Percentiles rank a stretch among this genome's conserved stretches.
Evolutionary conservation across 2,329 filamentous ascomycete species (phyloP).

Genomic region (Didymellaceae sp.): DNA sequence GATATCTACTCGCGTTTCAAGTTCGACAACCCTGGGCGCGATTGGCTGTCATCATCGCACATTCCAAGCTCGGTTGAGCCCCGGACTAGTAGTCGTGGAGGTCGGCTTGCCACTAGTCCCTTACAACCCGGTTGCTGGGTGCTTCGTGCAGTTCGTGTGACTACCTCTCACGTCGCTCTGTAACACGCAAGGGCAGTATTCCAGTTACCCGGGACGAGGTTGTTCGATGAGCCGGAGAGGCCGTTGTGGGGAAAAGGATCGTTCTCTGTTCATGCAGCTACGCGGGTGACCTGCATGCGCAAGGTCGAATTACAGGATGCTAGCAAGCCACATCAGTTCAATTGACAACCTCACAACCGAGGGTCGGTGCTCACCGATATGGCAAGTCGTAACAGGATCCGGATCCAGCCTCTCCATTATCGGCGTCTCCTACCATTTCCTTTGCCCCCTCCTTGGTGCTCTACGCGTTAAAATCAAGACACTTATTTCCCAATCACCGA

Average conservation of each 20-base stretch:
- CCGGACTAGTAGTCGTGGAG: slow-evolving; percentile 28
- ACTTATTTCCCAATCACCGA: slow-evolving; percentile 30
- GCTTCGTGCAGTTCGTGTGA: slow-evolving; percentile 31
- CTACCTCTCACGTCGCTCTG: slow-evolving; percentile 28
- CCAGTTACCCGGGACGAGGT: slow-evolving; percentile 35
- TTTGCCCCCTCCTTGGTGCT: slow-evolving; percentile 10
- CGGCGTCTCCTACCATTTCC: slow-evolving; percentile 12
- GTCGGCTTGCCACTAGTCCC: slow-evolving; percentile 32
- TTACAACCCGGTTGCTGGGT: slow-evolving; percentile 42
- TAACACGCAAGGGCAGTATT: slow-evolving; percentile 36
- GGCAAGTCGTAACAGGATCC: slow-evolving; percentile 16
- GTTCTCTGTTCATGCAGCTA: slow-evolving; percentile 36
- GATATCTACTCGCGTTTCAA: not conserved
- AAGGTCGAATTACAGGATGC: slow-evolving; percentile 20
- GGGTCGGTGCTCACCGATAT: slow-evolving; percentile 15
- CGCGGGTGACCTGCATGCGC: slow-evolving; percentile 39
- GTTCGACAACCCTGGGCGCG: not conserved
- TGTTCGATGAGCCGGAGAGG: slow-evolving; percentile 37
- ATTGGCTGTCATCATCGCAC: slow-evolving; percentile 3
- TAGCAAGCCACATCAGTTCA: slow-evolving; percentile 15
- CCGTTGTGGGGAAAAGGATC: slow-evolving; percentile 33
- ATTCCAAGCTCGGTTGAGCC: slow-evolving; percentile 36
- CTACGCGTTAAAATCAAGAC: slow-evolving; percentile 22
- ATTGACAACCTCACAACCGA: not conserved
- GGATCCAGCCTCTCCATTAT: slow-evolving; percentile 9